phyloP scores from a whole-genome alignment of 345 rosid species.

The Ricinus communis region DNA sequence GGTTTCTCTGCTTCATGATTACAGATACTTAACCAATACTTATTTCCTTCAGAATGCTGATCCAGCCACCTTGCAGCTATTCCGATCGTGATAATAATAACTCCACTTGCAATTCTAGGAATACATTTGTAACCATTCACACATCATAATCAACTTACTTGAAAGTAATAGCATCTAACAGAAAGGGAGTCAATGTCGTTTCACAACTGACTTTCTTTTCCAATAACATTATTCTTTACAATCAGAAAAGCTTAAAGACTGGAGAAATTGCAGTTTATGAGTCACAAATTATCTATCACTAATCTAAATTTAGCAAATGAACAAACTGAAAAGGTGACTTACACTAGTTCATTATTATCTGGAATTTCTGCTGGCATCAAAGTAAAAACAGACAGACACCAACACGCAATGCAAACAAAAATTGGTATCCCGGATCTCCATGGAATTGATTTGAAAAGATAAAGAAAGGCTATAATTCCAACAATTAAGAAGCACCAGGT shows the following conservation, averaged over 20 bases:
- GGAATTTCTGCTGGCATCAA: constrained; percentile 99
- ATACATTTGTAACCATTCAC: constrained; percentile 17
- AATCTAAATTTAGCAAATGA: background rate
- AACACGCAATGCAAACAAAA: constrained; percentile 72
- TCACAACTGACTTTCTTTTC: background rate
- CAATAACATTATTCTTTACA: background rate
- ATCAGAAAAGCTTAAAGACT: background rate
- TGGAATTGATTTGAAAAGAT: constrained; percentile 61
- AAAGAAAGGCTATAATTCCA: constrained; percentile 56
- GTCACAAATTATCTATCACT: background rate
- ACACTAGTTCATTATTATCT: constrained; percentile 86
- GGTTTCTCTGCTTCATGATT: constrained; percentile 43
- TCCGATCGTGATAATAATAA: constrained; percentile 59
- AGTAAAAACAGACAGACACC: constrained; percentile 82
- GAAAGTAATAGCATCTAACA: background rate
- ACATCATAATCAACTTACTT: constrained; percentile 24
- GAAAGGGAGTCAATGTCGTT: background rate
- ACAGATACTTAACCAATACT: constrained; percentile 67
- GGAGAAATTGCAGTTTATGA: background rate
- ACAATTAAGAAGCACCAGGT: constrained; percentile 78
- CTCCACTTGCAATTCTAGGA: constrained; percentile 78
- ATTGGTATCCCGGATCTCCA: constrained; percentile 77
- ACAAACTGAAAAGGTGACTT: constrained; percentile 33
- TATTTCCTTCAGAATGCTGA: constrained; percentile 62
- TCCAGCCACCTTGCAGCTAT: constrained; percentile 74